phyloP scores from a whole-genome alignment of 805 yeast genomes.

The Pachysolen tannophilus region DNA sequence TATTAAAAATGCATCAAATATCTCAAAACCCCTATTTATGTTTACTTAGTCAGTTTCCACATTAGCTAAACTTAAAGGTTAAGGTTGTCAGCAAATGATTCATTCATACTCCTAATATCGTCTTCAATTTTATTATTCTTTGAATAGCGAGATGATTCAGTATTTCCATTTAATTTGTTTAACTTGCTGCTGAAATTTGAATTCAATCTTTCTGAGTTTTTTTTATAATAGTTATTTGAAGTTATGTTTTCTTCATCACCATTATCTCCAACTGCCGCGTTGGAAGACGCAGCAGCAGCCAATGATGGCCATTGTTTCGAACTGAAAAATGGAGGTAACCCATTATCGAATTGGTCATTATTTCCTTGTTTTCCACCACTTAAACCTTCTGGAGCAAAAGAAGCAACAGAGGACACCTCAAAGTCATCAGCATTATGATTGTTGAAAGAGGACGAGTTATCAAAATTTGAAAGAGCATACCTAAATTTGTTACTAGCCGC shows the following conservation, averaged over 20 bases:
- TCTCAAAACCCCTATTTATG: background rate
- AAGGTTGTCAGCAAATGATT: slow-evolving; percentile 30
- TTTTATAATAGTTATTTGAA: background rate
- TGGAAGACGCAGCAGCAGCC: background rate
- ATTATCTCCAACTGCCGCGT: slow-evolving; percentile 1
- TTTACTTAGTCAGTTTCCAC: background rate
- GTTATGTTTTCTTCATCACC: slow-evolving; percentile 8
- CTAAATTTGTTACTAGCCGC: background rate
- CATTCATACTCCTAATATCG: slow-evolving; percentile 28
- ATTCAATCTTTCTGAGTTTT: slow-evolving; percentile 9
- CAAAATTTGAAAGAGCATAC: slow-evolving; percentile 1
- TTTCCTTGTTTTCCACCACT: slow-evolving; percentile 14
- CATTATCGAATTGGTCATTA: slow-evolving; percentile 5
- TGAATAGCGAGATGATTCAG: too few species aligned
- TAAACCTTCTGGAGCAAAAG: slow-evolving; percentile 23
- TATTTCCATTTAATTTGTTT: slow-evolving; percentile 13
- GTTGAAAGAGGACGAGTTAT: slow-evolving; percentile 11
- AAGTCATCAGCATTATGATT: slow-evolving; percentile 19
- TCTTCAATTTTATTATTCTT: slow-evolving; percentile 19
- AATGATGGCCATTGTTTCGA: slow-evolving; percentile 13
- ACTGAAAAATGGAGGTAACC: slow-evolving; percentile 15
- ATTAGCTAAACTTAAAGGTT: slow-evolving; percentile 11
- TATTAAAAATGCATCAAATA: background rate
- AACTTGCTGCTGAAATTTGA: slow-evolving; percentile 24
- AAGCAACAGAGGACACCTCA: slow-evolving; percentile 30